Evolutionary conservation across 1,284 basidiomycete genomes (phyloP), one percentile per base, ranked within the genome.

Genomic region (Ustilago bromivora): DNA sequence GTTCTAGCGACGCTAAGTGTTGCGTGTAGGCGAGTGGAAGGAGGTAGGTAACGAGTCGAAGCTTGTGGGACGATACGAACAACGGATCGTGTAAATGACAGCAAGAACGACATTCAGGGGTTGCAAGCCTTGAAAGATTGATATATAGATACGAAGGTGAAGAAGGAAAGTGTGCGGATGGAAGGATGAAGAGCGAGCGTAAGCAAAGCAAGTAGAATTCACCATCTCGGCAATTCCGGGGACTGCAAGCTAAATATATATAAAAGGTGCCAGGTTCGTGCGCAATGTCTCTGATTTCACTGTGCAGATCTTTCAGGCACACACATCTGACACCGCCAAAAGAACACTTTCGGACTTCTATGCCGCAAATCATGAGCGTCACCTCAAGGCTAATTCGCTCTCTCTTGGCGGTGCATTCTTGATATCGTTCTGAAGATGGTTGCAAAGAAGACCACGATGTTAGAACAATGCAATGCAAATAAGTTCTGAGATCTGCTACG

Each of bases 31-130:
- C 49, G 36, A 64, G 32, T 6, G 28, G 43, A 40, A 4, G 58
- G 28, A 13, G 43, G 47, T 10, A 38, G 19, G 23, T 53, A 36
- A 19, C 63, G 63, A 10, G 57, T 51, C 15, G 66, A 41, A 43
- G 59, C 55, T 38, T 55, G 56, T 12, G 52, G 56, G 11, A 57
- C 54, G 54, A 41, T 35, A 56, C 63, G 69, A 63, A 66, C 23
- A 3, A 61, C 46, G 55, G 34, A 58, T 28, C 71, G 61, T 65
- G 64, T n/a, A 13, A 64, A 32, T n/a, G 56, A 40, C 31, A 19
- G n/a, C 9, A 61, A 17, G 58, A 73, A 64, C 54, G 62, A 73
- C 71, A 73, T 73, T 57, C 60, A 65, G 58, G 35, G n/a, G 28
- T 32, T 38, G 52, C 28, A 57, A 51, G 35, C 34, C 13, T 43